Base-by-base conservation (phyloP, 2,329 filamentous ascomycete species). In the Fusarium liriodendri region DNA sequence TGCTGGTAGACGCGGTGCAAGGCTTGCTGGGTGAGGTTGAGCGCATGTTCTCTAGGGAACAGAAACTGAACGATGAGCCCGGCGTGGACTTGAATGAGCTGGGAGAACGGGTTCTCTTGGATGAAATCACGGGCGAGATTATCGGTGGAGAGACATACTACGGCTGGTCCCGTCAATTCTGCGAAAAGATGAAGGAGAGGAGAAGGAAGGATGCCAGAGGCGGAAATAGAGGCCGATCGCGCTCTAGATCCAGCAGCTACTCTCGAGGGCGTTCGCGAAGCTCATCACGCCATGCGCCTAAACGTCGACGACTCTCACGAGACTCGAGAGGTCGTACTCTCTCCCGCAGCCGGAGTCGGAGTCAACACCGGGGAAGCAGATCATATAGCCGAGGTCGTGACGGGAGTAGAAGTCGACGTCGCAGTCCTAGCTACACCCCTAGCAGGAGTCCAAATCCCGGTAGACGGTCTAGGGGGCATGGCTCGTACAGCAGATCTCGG, bases 81-180 rank as follows among this genome's bases (percentile, higher is more conserved):
- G 79, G 86, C 6, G 82, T 87, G n/a, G 91, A 94, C 72, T 84
- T 96, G n/a, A 92, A 94, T 78, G 91, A 92, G 73, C 86, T 97
- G 67, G 95, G 94, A 13, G 92, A 97, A 79, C 83, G 88, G 18
- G 85, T 94, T 62, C 84, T 91, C 20, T 81, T 89, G 4, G 91
- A 95, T 75, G 90, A 92, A 74, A 84, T 89, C n/a, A 92, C 89
- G 0, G 91, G 91, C 0, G 89, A 93, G 4, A 83, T 92, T 2
- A 80, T 91, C 8, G 86, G 87, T 8, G 92, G 91, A 2, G 91
- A 94, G 72, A 94, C 93, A 1, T 97, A 97, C 81, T 97, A 97
- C 79, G 95, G 95, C 70, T 97, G 95, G 95, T 96, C 94, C 6
- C 88, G 89, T 42, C 85, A 86, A 1, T 97, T 97, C 76, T 97